phyloP scores from a whole-genome alignment of 345 rosid genomes.

The Lumnitzera racemosa region DNA sequence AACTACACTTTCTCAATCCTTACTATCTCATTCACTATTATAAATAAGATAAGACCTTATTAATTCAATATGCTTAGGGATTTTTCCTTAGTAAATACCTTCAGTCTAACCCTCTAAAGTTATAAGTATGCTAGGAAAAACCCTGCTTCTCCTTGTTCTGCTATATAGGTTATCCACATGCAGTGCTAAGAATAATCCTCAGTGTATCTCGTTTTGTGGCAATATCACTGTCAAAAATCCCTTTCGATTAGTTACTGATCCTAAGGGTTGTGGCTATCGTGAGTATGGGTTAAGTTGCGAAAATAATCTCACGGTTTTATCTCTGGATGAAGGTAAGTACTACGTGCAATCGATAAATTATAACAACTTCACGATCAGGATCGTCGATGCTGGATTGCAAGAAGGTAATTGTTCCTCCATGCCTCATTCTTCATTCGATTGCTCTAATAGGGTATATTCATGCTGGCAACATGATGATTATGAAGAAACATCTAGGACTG shows the following conservation, averaged over 20 bases:
- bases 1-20: too few species aligned
- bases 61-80: too few species aligned
- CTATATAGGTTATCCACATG: neutral
- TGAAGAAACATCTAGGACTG: too few species aligned
- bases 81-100: too few species aligned
- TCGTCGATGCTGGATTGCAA: constrained; percentile 5
- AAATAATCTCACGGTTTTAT: neutral
- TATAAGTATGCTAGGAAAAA: too few species aligned
- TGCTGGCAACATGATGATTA: too few species aligned
- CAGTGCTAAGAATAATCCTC: neutral
- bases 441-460: neutral
- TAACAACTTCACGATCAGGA: constrained; percentile 1
- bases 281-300: constrained; percentile 1
- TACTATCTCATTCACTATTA: too few species aligned
- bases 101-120: too few species aligned
- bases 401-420: constrained; percentile 4
- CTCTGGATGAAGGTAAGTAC: neutral
- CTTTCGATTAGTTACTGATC: constrained; percentile 10
- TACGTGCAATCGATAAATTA: constrained; percentile 12
- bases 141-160: neutral
- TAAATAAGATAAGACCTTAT: too few species aligned
- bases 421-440: neutral
- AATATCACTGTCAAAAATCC: constrained; percentile 5
- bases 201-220: constrained; percentile 4
- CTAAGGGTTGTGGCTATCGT: neutral